Conservation (phyloP, 2,329 filamentous ascomycete genomes). For the Trichoderma harzianum region DNA sequence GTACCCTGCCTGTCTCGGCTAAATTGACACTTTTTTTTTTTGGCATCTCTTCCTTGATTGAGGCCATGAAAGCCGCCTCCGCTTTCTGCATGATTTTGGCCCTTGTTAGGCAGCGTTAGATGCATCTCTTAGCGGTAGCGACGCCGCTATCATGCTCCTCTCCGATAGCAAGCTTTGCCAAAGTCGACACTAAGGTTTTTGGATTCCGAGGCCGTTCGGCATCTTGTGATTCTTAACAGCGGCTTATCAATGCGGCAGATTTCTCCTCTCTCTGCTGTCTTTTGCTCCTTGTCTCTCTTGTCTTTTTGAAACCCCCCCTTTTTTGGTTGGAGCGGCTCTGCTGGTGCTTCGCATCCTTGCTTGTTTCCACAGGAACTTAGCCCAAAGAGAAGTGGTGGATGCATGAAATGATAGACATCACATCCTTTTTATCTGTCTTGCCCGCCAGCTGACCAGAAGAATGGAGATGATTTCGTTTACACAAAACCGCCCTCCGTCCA, state of each 20-base stretch:
- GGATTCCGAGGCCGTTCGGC: background rate
- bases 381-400: conserved; percentile 16
- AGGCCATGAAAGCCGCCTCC: background rate
- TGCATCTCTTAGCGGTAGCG: conserved; percentile 2
- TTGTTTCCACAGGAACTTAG: conserved; percentile 11
- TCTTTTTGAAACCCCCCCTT: background rate
- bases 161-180: background rate
- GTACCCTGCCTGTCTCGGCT: conserved; percentile 11
- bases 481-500: background rate
- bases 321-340: background rate
- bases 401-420: conserved; percentile 13
- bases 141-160: background rate
- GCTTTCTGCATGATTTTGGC: conserved; percentile 10
- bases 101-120: background rate
- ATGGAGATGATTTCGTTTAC: background rate
- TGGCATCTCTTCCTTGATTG: background rate
- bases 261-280: background rate
- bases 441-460: conserved; percentile 4
- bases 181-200: conserved; percentile 3
- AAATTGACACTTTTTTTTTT: background rate
- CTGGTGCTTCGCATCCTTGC: background rate
- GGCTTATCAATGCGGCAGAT: conserved; percentile 8
- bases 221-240: background rate
- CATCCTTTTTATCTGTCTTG: background rate
- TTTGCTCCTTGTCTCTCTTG: background rate